Base-by-base conservation (phyloP, 1,284 basidiomycete genomes). In the Malassezia restricta region DNA sequence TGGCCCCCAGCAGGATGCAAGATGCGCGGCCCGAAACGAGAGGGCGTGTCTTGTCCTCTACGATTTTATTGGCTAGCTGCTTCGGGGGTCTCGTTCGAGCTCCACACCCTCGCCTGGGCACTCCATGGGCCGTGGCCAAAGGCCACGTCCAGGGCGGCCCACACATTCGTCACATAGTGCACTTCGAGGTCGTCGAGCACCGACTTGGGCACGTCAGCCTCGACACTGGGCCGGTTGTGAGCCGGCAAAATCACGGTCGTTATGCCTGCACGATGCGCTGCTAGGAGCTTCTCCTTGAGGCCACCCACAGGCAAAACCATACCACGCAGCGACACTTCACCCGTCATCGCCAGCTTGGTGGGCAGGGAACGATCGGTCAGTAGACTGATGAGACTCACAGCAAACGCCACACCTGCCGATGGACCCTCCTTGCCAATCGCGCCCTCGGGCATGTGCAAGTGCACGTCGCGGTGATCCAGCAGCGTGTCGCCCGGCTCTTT, bases 351-450 rank as follows among this genome's bases (percentile, higher is more conserved):
- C 24, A 73, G 54, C 40, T 64, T 67, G 20, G 67, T 62, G 15
- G 62, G 58, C 14, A 73, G 54, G 9, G 51, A 53, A 37, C 64
- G 48, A 46, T 59, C 56, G 32, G 67, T 65, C 75, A 95, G 85
- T 56, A 96, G 77, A 41, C 85, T 87, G 17, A 95, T 87, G 65
- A 95, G 86, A 1, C 90, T 90, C 32, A 86, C 83, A 46, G 91
- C 74, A 42, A 98, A 84, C 0, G 92, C 92, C 1, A 89, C 94
- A 43, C 92, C 92, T 0, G 92, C 92, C 62, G 86, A 89, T 0
- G 92, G 92, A 0, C 92, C 92, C 68, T 98, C 92, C 77, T 98
- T 99, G 44, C 92, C 92, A 57, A 98, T 87, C 54, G 86, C 87
- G 5, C 92, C 92, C 39, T 73, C 71, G 17, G 71, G 71, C 68